phyloP scores from a whole-genome alignment of 2,329 filamentous ascomycete species.

The Aotearoamyces nothofagi region DNA sequence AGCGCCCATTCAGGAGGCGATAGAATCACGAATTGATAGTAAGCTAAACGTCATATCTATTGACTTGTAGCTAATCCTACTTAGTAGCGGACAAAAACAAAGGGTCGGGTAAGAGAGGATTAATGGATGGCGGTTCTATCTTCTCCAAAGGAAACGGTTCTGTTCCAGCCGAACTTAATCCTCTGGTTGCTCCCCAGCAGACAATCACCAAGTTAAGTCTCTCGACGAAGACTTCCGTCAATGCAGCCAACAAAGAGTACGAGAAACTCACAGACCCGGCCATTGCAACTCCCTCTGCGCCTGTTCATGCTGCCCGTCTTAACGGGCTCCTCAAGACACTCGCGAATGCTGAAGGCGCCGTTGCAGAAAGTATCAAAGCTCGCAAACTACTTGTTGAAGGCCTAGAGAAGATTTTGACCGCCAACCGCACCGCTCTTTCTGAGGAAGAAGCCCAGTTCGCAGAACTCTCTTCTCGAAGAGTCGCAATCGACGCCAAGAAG shows the following conservation, averaged over 20 bases:
- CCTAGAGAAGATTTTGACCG: constrained; percentile 67
- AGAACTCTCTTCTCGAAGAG: constrained; percentile 50
- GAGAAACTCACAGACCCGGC: constrained; percentile 65
- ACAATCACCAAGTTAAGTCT: constrained; percentile 58
- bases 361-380: constrained; percentile 79
- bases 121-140: constrained; percentile 50
- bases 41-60: constrained; percentile 15
- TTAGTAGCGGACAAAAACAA: constrained; percentile 48
- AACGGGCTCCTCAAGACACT: constrained; percentile 82
- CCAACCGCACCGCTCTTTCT: constrained; percentile 53
- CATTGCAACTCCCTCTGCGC: constrained; percentile 57
- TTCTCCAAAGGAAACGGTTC: constrained; percentile 43
- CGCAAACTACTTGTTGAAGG: constrained; percentile 63
- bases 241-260: constrained; percentile 66
- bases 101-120: constrained; percentile 33
- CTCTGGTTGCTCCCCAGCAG: constrained; percentile 61
- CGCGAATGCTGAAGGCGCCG: constrained; percentile 74
- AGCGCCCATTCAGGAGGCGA: constrained; percentile 57
- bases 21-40: constrained; percentile 73
- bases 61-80: constrained; percentile 4
- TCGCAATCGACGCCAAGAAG: constrained; percentile 66
- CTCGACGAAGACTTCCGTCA: constrained; percentile 49
- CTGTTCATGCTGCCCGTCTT: constrained; percentile 81
- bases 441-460: constrained; percentile 53
- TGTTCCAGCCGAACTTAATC: constrained; percentile 62